Conservation (phyloP, 176 grass and related monocot genomes). For the Musa acuminata region DNA sequence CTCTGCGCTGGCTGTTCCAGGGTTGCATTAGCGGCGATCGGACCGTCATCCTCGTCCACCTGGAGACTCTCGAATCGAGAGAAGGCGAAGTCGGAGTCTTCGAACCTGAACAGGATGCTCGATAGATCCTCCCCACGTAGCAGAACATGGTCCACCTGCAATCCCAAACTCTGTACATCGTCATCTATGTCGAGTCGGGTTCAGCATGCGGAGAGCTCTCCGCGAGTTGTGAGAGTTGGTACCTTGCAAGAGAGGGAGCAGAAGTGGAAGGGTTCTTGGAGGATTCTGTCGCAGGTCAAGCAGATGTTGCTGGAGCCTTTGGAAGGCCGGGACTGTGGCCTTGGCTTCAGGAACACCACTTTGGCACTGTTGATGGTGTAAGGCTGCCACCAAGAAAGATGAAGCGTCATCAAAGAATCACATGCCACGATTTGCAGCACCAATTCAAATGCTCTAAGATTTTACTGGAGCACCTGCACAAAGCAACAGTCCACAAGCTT, state of each 20-base stretch:
- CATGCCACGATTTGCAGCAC: background rate
- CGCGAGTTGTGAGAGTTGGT: background rate
- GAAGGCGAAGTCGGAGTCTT: conserved; percentile 52
- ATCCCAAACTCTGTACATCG: too few relatives aligned
- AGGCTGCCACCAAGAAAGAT: conserved; percentile 33
- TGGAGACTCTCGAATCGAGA: conserved; percentile 75
- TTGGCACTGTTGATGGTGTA: conserved; percentile 98
- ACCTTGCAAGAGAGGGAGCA: conserved; percentile 99
- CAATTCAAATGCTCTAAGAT: too few relatives aligned
- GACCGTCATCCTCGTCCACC: conserved; percentile 45
- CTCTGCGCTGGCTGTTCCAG: conserved; percentile 40
- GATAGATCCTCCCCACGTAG: conserved; percentile 80
- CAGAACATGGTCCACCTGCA: conserved; percentile 92
- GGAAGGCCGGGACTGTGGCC: conserved; percentile 93
- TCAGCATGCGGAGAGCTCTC: background rate
- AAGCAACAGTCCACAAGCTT: conserved; percentile 86
- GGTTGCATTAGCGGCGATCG: conserved; percentile 50
- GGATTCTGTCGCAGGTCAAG: conserved; percentile 88
- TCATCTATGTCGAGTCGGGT: too few relatives aligned
- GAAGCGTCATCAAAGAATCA: background rate
- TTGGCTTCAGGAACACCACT: conserved; percentile 85
- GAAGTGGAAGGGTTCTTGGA: conserved; percentile 98
- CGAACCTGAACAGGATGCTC: conserved; percentile 70
- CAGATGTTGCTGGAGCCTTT: conserved; percentile 96
- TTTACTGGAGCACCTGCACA: conserved; percentile 48